A percentile compares a stretch with the other conserved stretches of the same genome.
phyloP scores from a whole-genome alignment of 768 basidiomycete genomes.

The Macrolepiota albuminosa region DNA sequence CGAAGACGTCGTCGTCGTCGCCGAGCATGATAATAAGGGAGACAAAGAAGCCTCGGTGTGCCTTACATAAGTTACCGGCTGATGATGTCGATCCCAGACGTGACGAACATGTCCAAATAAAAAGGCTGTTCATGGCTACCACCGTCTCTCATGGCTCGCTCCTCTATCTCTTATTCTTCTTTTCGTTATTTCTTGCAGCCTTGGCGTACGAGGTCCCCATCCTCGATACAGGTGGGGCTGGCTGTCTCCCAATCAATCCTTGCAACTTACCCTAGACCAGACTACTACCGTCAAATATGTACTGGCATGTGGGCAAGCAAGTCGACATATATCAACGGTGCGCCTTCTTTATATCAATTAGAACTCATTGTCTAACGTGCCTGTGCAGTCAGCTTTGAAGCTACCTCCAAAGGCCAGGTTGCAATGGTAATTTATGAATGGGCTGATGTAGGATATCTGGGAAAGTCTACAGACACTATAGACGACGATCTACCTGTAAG shows the following conservation, averaged over 20 bases:
- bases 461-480: constrained; percentile 52
- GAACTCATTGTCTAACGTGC: constrained; percentile 3
- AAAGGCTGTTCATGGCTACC: constrained; percentile 16
- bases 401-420: constrained; percentile 75
- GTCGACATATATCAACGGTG: constrained; percentile 82
- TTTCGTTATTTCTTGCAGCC: constrained; percentile 29
- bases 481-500: constrained; percentile 65
- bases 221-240: constrained; percentile 48
- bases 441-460: constrained; percentile 81
- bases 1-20: constrained; percentile 88
- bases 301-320: constrained; percentile 90
- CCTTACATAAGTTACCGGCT: constrained; percentile 15
- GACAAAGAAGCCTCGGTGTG: neutral
- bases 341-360: neutral
- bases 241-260: constrained; percentile 3
- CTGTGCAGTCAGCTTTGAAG: constrained; percentile 68
- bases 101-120: constrained; percentile 31
- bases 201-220: constrained; percentile 62
- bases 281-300: constrained; percentile 87
- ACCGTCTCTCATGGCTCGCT: constrained; percentile 16
- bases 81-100: constrained; percentile 12
- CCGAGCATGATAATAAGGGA: constrained; percentile 53
- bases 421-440: constrained; percentile 97
- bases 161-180: constrained; percentile 20
- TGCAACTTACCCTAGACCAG: constrained; percentile 24